Conservation (phyloP, 1,139 yeast genomes). For the Ogataea hybrid region DNA sequence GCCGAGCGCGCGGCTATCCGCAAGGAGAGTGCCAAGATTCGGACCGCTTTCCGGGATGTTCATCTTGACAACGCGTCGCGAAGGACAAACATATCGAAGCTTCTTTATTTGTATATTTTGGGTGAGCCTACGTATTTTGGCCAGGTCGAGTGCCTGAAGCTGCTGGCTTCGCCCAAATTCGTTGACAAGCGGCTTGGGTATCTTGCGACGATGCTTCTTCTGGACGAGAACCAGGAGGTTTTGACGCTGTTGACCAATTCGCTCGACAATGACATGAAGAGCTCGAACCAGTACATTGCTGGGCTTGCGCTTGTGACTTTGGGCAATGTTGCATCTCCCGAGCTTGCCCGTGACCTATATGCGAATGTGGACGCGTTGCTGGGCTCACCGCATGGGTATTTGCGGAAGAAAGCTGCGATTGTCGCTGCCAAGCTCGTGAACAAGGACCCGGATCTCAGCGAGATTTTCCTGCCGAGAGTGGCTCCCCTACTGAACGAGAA, state of each 20-base stretch:
- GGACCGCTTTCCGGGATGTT: constrained; percentile 89
- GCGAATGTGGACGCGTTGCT: constrained; percentile 78
- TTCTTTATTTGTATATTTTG: constrained; percentile 82
- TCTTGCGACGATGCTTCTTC: constrained; percentile 83
- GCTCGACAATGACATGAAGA: constrained; percentile 80
- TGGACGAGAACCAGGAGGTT: constrained; percentile 96
- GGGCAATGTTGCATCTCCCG: constrained; percentile 90
- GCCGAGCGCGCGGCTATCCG: constrained; percentile 91
- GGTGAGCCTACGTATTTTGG: constrained; percentile 99
- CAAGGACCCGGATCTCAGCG: constrained; percentile 74
- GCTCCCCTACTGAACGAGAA: constrained; percentile 53
- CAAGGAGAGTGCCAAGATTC: constrained; percentile 90
- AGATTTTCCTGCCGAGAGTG: constrained; percentile 63
- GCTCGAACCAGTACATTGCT: constrained; percentile 80
- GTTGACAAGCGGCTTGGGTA: constrained; percentile 92
- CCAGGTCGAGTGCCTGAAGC: constrained; percentile 93
- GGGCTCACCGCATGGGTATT: constrained; percentile 57
- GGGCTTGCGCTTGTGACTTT: constrained; percentile 86
- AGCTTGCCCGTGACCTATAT: constrained; percentile 88
- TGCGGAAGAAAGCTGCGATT: constrained; percentile 83
- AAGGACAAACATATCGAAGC: constrained; percentile 81
- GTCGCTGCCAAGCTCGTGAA: constrained; percentile 68
- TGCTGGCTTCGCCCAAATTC: constrained; percentile 83
- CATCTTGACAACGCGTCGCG: constrained; percentile 72
- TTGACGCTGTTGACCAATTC: constrained; percentile 91